Conservation (phyloP, 1,284 basidiomycete genomes). For the Sparassis latifolia region DNA sequence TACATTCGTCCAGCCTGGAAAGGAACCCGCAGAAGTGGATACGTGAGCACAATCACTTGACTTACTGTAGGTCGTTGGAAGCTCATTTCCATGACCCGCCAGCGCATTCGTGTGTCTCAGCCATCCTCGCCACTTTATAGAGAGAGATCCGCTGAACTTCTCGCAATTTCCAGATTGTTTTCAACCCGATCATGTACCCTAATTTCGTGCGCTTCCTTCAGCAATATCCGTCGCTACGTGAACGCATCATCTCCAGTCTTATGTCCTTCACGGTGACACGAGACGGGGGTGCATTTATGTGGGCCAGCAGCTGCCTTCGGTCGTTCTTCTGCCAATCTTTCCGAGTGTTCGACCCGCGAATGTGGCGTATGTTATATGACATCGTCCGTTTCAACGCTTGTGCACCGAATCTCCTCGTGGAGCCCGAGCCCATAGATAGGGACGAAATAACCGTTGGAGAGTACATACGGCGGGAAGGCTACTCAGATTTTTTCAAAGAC, state of each 20-base stretch:
- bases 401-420: no score
- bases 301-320: constrained; percentile 60
- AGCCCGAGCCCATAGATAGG: no score
- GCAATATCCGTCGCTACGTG: constrained; percentile 38
- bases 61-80: constrained; percentile 24
- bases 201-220: constrained; percentile 74
- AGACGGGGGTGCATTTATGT: constrained; percentile 63
- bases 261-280: constrained; percentile 80
- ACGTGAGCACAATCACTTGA: no score
- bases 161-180: constrained; percentile 49
- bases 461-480: constrained; percentile 63
- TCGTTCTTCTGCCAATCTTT: constrained; percentile 63
- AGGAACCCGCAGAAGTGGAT: constrained; percentile 51
- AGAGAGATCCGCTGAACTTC: not conserved
- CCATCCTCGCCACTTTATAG: no score
- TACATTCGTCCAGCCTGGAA: constrained; percentile 38
- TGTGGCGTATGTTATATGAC: constrained; percentile 79
- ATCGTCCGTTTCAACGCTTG: constrained; percentile 75
- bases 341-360: constrained; percentile 55
- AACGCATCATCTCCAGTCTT: constrained; percentile 48
- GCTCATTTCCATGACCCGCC: not conserved
- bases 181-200: constrained; percentile 76
- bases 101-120: constrained; percentile 53
- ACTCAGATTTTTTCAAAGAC: constrained; percentile 64
- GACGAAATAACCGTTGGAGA: constrained; percentile 71